Conservation (phyloP, 768 basidiomycete species). For the Macrolepiota fuliginosa region DNA sequence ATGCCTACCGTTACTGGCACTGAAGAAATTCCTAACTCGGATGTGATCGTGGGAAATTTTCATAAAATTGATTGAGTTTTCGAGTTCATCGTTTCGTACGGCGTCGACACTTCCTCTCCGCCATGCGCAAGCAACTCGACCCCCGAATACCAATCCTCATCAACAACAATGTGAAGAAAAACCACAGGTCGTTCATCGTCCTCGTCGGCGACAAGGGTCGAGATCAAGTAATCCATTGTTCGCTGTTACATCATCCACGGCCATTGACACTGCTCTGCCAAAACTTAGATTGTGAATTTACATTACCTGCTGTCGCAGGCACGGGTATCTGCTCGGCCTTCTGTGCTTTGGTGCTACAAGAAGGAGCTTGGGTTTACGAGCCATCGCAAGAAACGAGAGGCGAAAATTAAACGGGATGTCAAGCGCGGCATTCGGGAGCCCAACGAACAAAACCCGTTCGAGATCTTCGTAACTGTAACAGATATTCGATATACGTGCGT, state of each 20-base stretch:
- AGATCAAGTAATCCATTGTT: slow-evolving; percentile 62
- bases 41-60: slow-evolving; percentile 3
- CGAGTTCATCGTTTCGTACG: neutral
- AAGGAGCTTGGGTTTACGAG: slow-evolving; percentile 96
- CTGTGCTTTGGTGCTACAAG: slow-evolving; percentile 98
- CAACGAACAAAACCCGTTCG: slow-evolving; percentile 96
- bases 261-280: neutral
- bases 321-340: slow-evolving; percentile 82
- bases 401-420: slow-evolving; percentile 94
- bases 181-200: slow-evolving; percentile 93
- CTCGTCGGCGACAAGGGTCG: slow-evolving; percentile 92
- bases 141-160: slow-evolving; percentile 91
- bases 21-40: neutral
- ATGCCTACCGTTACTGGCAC: neutral
- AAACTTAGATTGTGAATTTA: slow-evolving; percentile 81
- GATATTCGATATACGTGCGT: slow-evolving; percentile 96
- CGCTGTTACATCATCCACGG: neutral
- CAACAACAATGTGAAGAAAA: slow-evolving; percentile 89
- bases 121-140: slow-evolving; percentile 87
- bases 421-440: slow-evolving; percentile 92
- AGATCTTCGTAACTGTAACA: slow-evolving; percentile 97
- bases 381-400: slow-evolving; percentile 96
- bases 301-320: slow-evolving; percentile 94
- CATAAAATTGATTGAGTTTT: slow-evolving; percentile 2
- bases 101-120: neutral